Evolutionary conservation across 768 basidiomycete species (phyloP).

Genomic region (Lentinula lateritia): DNA sequence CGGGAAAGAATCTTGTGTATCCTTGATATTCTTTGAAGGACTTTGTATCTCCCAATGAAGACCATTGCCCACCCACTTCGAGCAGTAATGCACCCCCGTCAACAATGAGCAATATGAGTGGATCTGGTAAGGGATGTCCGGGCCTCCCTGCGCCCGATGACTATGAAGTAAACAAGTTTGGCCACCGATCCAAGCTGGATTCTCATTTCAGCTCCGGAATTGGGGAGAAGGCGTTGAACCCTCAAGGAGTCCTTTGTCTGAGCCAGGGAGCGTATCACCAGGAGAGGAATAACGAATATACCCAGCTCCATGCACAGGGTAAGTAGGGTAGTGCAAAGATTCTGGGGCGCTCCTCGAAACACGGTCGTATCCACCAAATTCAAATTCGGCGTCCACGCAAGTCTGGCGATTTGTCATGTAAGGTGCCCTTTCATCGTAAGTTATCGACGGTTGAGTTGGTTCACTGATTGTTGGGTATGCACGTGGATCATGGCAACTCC

Average conservation of each 20-base stretch:
- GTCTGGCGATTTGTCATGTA: not conserved
- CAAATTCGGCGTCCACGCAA: not conserved
- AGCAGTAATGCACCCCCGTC: too few relatives aligned
- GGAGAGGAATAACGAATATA: not conserved
- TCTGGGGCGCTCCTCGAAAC: not conserved
- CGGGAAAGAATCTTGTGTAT: too few relatives aligned
- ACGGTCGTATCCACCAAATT: not conserved
- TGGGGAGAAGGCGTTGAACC: not conserved
- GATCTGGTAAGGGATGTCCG: too few relatives aligned
- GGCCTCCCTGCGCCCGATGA: not conserved
- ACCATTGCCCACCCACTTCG: too few relatives aligned
- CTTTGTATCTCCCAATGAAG: too few relatives aligned
- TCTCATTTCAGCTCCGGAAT: not conserved
- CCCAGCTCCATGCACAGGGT: not conserved
- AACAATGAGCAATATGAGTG: too few relatives aligned
- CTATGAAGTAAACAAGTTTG: not conserved
- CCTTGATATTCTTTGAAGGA: too few relatives aligned
- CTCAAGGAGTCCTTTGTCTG: not conserved
- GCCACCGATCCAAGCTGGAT: not conserved
- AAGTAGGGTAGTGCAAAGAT: not conserved
- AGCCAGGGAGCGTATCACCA: not conserved
- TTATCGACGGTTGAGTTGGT: not conserved
- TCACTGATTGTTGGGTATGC: not conserved
- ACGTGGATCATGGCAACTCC: not conserved
- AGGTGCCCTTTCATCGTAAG: not conserved